Evolutionary conservation across 2,329 filamentous ascomycete species (phyloP), one percentile per base, ranked within the genome.

Genomic region (Arthrobotrys sinensis): DNA sequence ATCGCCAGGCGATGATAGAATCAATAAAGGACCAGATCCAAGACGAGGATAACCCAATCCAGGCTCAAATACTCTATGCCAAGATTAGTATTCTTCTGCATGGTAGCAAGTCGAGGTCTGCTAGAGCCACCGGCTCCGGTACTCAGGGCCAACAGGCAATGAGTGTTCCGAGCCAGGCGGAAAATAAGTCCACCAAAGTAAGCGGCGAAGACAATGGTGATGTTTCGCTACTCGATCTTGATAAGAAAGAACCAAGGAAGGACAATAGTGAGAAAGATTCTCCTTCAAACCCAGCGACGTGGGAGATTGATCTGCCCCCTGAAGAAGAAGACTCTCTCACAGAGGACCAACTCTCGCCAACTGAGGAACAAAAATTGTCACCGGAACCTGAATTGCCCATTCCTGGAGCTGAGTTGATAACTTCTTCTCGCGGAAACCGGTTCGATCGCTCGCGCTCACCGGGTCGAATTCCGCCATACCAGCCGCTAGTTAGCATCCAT

Each of bases 31-130:
- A 55, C 1, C 32, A 24, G 10, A 12, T 78, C 24, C 46, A 24
- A 8, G 52, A 48, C 2, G 67, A 72, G 36, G 68, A 36, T 7
- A 67, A 78, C n/a, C 24, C 62, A 1, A 2, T 43, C 24, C 67
- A 55, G 14, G 21, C 67, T 10, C 24, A 46, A 48, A 19, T 63
- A 11, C 62, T 78, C 4, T 78, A 72, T 52, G 11, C 63, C n/a
- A 53, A 50, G 36, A 63, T 78, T 36, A 40, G 36, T 10, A 4
- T 43, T 0, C 55, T 78, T 8, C 28, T 71, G 12, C 62, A 52
- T 53, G 34, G 36, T 10, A 45, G 36, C 19, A 55, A 57, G 10
- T 24, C 36, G 16, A 16, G 19, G 4, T 6, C 45, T n/a, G 32
- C 11, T 6, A 11, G 32, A 28, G 24, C 24, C 16, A 5, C 6